Percentiles rank a stretch among this genome's conserved stretches.
Evolutionary conservation across 345 rosid genomes (phyloP).

Genomic region (Rhodamnia argentea): DNA sequence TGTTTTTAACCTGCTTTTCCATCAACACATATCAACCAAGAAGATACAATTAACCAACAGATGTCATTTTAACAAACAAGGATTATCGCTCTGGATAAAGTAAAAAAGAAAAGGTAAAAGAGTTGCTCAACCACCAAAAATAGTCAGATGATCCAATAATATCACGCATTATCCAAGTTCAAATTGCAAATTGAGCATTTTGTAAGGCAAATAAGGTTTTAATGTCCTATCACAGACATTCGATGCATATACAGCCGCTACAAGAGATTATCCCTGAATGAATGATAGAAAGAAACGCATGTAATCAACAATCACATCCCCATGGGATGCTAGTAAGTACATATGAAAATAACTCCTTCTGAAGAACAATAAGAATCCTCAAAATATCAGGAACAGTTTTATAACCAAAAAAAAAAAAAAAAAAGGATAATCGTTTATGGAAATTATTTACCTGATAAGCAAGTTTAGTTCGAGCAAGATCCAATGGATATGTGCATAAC

Average conservation of each 20-base stretch:
- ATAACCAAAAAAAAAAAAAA: neutral
- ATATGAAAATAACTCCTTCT: neutral
- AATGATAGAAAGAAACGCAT: neutral
- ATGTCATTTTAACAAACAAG: neutral
- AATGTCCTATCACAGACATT: neutral
- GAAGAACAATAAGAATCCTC: neutral
- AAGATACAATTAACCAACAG: neutral
- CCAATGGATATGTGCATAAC: constrained; percentile 87
- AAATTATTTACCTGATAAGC: constrained; percentile 74
- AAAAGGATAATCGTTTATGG: neutral
- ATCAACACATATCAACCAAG: neutral
- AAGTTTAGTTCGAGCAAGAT: constrained; percentile 92
- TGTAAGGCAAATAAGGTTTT: neutral
- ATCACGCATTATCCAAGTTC: neutral
- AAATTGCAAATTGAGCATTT: neutral
- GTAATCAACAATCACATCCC: neutral
- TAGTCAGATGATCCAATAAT: neutral
- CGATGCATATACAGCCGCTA: neutral
- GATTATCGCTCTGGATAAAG: neutral
- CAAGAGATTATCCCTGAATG: neutral
- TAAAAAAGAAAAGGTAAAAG: neutral
- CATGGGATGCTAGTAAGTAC: neutral
- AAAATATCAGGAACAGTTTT: neutral
- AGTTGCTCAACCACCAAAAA: neutral
- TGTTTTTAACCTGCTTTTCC: constrained; percentile 40